phyloP scores from a whole-genome alignment of 305 asterid genomes.

The Petunia hybrid region DNA sequence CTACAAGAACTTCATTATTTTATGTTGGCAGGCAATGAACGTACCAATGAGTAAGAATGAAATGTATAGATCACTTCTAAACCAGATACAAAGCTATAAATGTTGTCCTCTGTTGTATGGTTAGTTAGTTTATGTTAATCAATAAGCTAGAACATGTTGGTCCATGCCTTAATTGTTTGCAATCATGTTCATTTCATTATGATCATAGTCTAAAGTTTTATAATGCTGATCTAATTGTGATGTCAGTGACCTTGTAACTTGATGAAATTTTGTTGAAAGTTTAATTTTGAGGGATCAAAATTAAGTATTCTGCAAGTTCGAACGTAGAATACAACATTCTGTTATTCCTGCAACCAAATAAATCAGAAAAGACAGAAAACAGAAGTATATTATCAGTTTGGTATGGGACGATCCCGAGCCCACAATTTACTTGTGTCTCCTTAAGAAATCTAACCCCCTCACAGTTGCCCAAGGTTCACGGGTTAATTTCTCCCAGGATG shows the following conservation, averaged over 20 bases:
- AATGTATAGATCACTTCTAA: slow-evolving; percentile 7
- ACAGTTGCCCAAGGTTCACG: no score
- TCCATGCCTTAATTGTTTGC: slow-evolving; percentile 5
- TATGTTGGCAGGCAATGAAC: slow-evolving; percentile 16
- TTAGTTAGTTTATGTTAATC: not conserved
- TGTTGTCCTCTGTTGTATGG: not conserved
- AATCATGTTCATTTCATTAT: not conserved
- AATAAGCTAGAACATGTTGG: not conserved
- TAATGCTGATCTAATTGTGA: not conserved
- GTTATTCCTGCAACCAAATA: no score
- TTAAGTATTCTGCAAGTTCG: not conserved
- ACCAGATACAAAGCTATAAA: not conserved
- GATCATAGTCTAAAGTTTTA: not conserved
- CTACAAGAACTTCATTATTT: not conserved
- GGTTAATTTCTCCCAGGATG: no score
- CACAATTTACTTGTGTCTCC: no score
- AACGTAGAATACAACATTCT: no score
- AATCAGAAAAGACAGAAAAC: no score
- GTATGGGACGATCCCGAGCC: no score
- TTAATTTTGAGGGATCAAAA: not conserved
- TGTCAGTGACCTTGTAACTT: not conserved
- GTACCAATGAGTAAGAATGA: not conserved
- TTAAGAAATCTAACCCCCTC: no score
- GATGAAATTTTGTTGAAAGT: not conserved
- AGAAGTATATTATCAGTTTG: no score